phyloP scores from a whole-genome alignment of 208 protist species.

The Naegleria lovaniensis region DNA sequence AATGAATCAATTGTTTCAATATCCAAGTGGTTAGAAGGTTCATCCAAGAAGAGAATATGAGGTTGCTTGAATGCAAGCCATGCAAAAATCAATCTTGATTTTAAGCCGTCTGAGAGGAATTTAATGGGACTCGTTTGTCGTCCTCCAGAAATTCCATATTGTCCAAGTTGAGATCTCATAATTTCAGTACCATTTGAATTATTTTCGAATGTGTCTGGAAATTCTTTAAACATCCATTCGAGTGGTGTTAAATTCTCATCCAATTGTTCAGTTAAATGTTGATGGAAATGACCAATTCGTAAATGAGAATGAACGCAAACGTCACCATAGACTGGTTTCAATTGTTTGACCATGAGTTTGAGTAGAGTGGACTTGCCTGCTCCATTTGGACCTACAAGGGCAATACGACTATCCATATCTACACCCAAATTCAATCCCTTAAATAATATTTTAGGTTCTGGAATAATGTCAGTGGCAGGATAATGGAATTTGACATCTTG shows the following conservation, averaged over 20 bases:
- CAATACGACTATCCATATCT: conserved; percentile 71
- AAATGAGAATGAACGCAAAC: conserved; percentile 53
- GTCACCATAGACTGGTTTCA: conserved; percentile 46
- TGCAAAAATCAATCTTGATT: conserved; percentile 67
- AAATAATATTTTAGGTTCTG: conserved; percentile 74
- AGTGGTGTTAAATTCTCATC: conserved; percentile 80
- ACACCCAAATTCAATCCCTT: conserved; percentile 79
- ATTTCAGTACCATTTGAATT: conserved; percentile 59
- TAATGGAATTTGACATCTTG: conserved; percentile 80
- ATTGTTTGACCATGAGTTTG: conserved; percentile 67
- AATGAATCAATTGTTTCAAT: conserved; percentile 92
- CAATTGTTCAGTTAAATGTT: conserved; percentile 85
- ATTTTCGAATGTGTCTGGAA: conserved; percentile 68
- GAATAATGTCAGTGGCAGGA: conserved; percentile 19
- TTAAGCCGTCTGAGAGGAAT: conserved; percentile 90
- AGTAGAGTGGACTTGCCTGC: conserved; percentile 92
- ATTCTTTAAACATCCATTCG: conserved; percentile 85
- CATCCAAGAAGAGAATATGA: conserved; percentile 93
- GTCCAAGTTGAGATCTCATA: conserved; percentile 80
- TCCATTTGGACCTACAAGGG: conserved; percentile 86
- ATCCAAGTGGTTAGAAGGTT: conserved; percentile 95
- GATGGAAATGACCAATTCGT: conserved; percentile 83
- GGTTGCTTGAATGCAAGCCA: conserved; percentile 82
- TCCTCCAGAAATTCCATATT: conserved; percentile 80
- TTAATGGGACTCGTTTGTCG: conserved; percentile 79